Conservation (phyloP, 2,329 filamentous ascomycete species). For the Thermoascus crustaceus region DNA sequence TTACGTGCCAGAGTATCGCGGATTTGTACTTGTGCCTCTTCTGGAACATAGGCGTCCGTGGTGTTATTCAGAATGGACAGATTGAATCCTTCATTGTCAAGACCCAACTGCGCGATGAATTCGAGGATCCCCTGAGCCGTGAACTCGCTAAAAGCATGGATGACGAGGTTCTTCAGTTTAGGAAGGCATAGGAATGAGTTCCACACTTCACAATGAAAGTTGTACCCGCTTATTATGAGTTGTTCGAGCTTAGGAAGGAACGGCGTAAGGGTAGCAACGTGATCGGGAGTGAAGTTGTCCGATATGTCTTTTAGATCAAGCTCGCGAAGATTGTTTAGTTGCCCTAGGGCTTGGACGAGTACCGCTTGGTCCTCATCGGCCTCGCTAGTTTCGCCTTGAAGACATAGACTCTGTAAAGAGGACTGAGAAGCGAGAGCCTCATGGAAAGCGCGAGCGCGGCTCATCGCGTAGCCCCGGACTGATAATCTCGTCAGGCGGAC, state of each 20-base stretch:
- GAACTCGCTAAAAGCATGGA: constrained; percentile 28
- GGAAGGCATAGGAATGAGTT: constrained; percentile 17
- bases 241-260: constrained; percentile 23
- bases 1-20: constrained; percentile 15
- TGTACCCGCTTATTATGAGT: constrained; percentile 25
- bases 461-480: constrained; percentile 20
- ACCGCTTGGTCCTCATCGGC: constrained; percentile 17
- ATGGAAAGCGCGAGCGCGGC: constrained; percentile 18
- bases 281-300: constrained; percentile 22
- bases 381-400: constrained; percentile 23
- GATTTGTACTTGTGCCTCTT: constrained; percentile 22
- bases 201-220: constrained; percentile 21
- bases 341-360: constrained; percentile 22
- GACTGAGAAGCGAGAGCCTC: constrained; percentile 19
- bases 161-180: constrained; percentile 20
- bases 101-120: constrained; percentile 21
- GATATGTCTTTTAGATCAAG: constrained; percentile 28
- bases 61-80: constrained; percentile 21
- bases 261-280: constrained; percentile 20
- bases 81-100: constrained; percentile 21
- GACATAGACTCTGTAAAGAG: constrained; percentile 19
- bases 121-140: constrained; percentile 21
- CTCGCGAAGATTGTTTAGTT: constrained; percentile 21
- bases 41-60: constrained; percentile 14
- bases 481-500: constrained; percentile 22